Evolutionary conservation across 306 rosid genomes (phyloP), one percentile per base, ranked within the genome.

Genomic region (Quercus engelmannii): DNA sequence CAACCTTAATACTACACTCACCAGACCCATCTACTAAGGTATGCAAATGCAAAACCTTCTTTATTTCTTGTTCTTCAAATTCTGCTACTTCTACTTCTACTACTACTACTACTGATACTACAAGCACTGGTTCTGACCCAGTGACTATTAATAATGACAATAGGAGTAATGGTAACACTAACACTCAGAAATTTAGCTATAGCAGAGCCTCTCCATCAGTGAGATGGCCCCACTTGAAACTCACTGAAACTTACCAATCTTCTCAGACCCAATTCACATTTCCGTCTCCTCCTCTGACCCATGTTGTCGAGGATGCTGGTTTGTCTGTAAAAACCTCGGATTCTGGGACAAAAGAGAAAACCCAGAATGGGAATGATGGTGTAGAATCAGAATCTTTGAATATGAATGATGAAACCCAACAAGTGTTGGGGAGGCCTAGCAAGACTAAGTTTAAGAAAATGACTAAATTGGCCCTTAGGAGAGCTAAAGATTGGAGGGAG

Each of bases 401-500:
- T 19, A 76, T 11, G 75, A 84, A 73, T 43, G 88, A 90, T 41
- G 92, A 89, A 63, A 62, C 82, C 55, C 88, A 58, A 17, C 83
- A 85, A 78, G 81, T 80, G 41, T 64, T 88, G 76, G 91, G 93
- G 56, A 83, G 85, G 84, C 90, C 78, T 9, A 88, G 95, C 86
- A 92, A 71, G 83, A 84, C 87, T 1, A 90, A 76, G 83, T 88
- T 85, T 0, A 90, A 88, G 83, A 92, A 82, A 78, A 92, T 94
- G 99, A 91, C 83, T 81, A 92, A 91, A 49, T 64, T 92, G 82
- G 99, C 97, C 1, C 85, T 94, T 3, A 88, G 78, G 76, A 88
- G 90, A 64, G 99, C 93, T 28, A 90, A 91, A 72, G 89, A 91
- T 83, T 94, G 99, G 99, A 88, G 97, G 85, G 97, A 92, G 69